These are phyloP conservation scores for Penicillium concentricum DNA, from an alignment of 2,329 filamentous ascomycete genomes.

Conservation along the genomic window DNA sequence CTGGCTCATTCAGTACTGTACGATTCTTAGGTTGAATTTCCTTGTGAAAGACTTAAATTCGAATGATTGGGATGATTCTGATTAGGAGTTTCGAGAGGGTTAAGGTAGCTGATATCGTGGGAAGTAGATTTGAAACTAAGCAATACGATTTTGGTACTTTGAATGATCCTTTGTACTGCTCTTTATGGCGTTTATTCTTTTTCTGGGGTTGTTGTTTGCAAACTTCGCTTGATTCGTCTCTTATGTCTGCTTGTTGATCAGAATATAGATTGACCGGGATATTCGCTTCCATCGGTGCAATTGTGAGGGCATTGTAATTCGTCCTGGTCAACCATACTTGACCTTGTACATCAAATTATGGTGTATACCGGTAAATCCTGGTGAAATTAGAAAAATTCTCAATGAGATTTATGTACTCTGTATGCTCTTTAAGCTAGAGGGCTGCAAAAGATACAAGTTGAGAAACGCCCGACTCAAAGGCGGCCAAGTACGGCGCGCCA, in stretches of 20 bases:
- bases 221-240: background rate
- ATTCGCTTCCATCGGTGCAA: background rate
- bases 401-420: background rate
- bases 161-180: background rate
- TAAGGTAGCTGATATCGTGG: background rate
- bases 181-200: background rate
- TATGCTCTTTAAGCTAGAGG: slow-evolving; percentile 1
- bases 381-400: background rate
- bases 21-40: background rate
- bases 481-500: background rate
- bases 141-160: background rate
- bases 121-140: background rate
- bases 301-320: background rate
- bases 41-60: background rate
- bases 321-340: background rate
- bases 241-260: background rate
- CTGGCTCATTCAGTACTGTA: background rate
- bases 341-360: background rate
- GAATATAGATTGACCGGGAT: background rate
- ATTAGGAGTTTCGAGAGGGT: background rate
- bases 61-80: background rate
- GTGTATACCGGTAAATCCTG: background rate
- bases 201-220: background rate
- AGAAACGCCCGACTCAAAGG: background rate
- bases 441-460: background rate